phyloP scores from a whole-genome alignment of 139 green algal species.

The Pseudopediastrum boryanum region DNA sequence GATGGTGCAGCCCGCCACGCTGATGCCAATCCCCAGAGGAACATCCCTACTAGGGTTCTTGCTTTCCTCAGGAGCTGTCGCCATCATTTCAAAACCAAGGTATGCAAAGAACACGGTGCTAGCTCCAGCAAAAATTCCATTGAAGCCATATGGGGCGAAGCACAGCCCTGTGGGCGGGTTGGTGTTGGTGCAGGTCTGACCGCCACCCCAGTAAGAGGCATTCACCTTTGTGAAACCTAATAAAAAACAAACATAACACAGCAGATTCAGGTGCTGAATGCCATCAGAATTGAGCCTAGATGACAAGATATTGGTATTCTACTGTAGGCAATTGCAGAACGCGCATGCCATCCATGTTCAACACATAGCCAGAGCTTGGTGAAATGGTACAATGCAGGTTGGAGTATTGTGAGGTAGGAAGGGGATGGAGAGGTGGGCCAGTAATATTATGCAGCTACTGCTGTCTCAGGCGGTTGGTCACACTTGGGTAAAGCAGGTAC shows the following conservation, averaged over 20 bases:
- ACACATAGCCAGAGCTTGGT: too few relatives aligned
- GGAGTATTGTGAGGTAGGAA: too few relatives aligned
- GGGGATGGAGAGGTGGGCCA: too few relatives aligned
- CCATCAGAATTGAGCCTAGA: neutral
- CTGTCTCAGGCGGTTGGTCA: too few relatives aligned
- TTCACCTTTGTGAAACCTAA: conserved; percentile 7
- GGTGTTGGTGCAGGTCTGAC: too few relatives aligned
- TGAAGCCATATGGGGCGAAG: conserved; percentile 14
- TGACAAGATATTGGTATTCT: neutral
- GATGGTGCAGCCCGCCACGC: conserved; percentile 26
- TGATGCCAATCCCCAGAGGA: conserved; percentile 25
- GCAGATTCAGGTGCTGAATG: neutral
- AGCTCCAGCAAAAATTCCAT: conserved; percentile 24
- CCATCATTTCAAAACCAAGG: conserved; percentile 33
- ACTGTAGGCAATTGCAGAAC: neutral
- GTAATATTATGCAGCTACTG: too few relatives aligned
- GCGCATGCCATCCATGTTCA: too few relatives aligned
- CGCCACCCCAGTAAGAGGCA: neutral
- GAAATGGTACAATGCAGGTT: too few relatives aligned
- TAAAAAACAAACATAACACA: neutral
- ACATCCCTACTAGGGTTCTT: conserved; percentile 5
- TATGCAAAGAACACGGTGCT: conserved; percentile 28
- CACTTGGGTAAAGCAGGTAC: too few relatives aligned
- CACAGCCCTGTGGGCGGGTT: too few relatives aligned
- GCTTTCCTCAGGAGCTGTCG: conserved; percentile 17